Base-by-base conservation (phyloP, 2,329 filamentous ascomycete species). In the Rugonectria rugulosa region DNA sequence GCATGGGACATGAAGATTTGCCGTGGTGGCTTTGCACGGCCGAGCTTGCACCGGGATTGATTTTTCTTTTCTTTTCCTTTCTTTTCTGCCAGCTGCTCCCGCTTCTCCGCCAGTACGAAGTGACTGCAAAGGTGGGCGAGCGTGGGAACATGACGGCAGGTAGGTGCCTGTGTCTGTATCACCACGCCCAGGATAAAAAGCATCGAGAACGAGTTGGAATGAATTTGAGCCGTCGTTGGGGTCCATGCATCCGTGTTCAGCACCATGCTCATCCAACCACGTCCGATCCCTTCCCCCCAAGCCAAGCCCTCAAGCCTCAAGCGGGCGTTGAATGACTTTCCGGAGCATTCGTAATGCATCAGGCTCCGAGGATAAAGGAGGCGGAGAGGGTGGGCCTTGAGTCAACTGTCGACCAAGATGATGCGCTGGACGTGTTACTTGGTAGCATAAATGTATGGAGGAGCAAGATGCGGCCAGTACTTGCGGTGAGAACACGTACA, bases 281-380 rank as follows among this genome's bases (percentile, higher is more conserved):
- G 15, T 46, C 42, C 27, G 27, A 24, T 32, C 43, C 43, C 36
- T 31, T 27, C 46, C 20, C 17, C 32, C 34, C 41, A 34, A 45
- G 52, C 27, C 40, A 55, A 41, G 40, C 15, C 40, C 53, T 27
- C 23, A 40, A 46, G 21, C 26, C 53, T 34, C 15, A 40, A 38
- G 27, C 24, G 38, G 62, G 50, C 51, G 37, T 56, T 17, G 41
- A 46, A 46, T 50, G 47, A 51, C 38, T 43, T 15, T 53, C 47
- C 37, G 50, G 42, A 26, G 46, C 52, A 57, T 66, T 64, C 53
- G 63, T 66, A 61, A 62, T 62, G 50, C 44, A 47, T 37, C 53
- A 21, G 27, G n/a, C 29, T 51, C 31, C 31, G 47, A 27, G 26
- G 47, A 29, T 23, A 37, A 26, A 50, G 49, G 26, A 47, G 40